Conservation (phyloP, 31 red algal genomes). For the Endocladia muricata region DNA sequence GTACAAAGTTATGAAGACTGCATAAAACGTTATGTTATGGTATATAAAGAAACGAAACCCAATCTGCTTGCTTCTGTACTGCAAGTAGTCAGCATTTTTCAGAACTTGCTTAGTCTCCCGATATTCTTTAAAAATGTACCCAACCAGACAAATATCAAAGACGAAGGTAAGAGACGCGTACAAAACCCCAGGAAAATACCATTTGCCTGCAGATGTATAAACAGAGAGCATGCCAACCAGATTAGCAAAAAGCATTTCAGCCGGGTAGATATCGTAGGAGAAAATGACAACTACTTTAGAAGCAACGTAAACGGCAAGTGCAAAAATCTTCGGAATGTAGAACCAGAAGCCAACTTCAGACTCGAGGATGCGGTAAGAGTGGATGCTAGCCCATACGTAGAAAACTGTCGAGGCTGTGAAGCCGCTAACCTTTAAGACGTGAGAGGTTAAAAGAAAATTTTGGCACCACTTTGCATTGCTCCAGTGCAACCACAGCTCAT, state of each 20-base stretch:
- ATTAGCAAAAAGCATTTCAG: conserved; percentile 66
- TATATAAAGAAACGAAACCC: conserved; percentile 93
- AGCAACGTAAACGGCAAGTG: conserved; percentile 56
- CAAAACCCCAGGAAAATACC: conserved; percentile 59
- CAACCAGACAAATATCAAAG: conserved; percentile 53
- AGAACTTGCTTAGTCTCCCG: conserved; percentile 61
- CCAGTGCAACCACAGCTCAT: conserved; percentile 42
- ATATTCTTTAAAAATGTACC: conserved; percentile 54
- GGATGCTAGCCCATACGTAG: conserved; percentile 82
- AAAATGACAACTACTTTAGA: conserved; percentile 62
- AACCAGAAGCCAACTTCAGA: conserved; percentile 62
- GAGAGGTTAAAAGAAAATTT: conserved; percentile 14
- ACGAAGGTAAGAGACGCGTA: conserved; percentile 53
- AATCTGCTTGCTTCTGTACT: conserved; percentile 77
- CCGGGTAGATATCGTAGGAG: conserved; percentile 40
- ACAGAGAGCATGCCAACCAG: conserved; percentile 75
- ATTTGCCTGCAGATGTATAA: conserved; percentile 63
- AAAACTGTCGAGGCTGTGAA: conserved; percentile 72
- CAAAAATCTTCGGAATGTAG: conserved; percentile 71
- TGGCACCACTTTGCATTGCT: conserved; percentile 52
- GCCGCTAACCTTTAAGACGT: conserved; percentile 43
- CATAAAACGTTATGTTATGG: conserved; percentile 83
- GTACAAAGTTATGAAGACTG: conserved; percentile 57
- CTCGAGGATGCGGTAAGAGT: conserved; percentile 80
- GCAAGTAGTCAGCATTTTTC: conserved; percentile 77